A percentile compares a stretch with the other conserved stretches of the same genome.
phyloP scores from a whole-genome alignment of 1,284 basidiomycete genomes.

The Bondarzewia mesenterica region DNA sequence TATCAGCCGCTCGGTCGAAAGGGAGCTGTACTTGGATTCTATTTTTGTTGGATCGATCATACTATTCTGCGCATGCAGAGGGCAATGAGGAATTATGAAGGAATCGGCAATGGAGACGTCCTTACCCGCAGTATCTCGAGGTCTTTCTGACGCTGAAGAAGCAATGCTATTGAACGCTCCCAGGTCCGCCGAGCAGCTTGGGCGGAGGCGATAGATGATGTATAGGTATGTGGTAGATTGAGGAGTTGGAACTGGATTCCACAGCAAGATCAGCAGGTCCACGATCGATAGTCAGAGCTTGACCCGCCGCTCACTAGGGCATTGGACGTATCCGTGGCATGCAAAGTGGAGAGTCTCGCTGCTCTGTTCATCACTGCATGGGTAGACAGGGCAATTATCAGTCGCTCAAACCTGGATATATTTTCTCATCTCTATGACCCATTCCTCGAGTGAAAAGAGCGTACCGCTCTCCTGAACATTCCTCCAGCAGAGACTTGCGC shows the following conservation, averaged over 20 bases:
- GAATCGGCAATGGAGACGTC: background rate
- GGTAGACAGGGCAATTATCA: slow-evolving; percentile 42
- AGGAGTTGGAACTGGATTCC: no score
- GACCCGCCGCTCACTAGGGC: no score
- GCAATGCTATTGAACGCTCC: slow-evolving; percentile 18
- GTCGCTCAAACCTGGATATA: slow-evolving; percentile 37
- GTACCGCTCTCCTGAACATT: slow-evolving; percentile 44
- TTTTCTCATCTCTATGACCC: slow-evolving; percentile 3
- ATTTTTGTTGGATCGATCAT: background rate
- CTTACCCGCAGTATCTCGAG: slow-evolving; percentile 7
- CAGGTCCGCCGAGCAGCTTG: slow-evolving; percentile 16
- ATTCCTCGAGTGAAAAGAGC: no score
- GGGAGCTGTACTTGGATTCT: slow-evolving; percentile 4
- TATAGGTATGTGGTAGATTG: no score
- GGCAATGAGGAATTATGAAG: no score
- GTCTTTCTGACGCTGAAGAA: slow-evolving; percentile 7
- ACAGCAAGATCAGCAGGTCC: no score
- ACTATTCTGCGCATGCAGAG: no score
- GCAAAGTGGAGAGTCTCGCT: no score
- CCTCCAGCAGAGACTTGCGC: slow-evolving; percentile 43
- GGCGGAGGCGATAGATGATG: slow-evolving; percentile 1
- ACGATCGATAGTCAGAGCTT: no score
- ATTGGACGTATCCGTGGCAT: no score
- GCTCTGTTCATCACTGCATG: slow-evolving; percentile 33
- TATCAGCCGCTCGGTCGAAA: slow-evolving; percentile 27